Percentiles rank a stretch among this genome's conserved stretches.
These are phyloP conservation scores for Massariosphaeria phaeospora DNA, from an alignment of 495 filamentous ascomycete genomes.

Conservation along the genomic window DNA sequence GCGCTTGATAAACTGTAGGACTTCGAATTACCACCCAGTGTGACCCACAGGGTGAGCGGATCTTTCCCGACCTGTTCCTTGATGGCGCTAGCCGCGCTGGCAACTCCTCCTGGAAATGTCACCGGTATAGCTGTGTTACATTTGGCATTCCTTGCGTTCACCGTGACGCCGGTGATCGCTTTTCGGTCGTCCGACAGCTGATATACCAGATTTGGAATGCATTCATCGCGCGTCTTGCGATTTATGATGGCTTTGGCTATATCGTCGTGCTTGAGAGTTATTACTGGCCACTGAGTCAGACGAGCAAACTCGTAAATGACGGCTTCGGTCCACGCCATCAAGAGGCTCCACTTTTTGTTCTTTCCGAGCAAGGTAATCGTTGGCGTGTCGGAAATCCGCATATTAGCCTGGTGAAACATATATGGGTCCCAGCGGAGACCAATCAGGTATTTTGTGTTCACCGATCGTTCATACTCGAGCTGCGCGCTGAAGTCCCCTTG, in stretches of 20 bases:
- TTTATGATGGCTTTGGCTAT: conserved; percentile 49
- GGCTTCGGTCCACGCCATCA: conserved; percentile 60
- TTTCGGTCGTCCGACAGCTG: conserved; percentile 41
- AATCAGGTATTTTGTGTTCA: conserved; percentile 53
- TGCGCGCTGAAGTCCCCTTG: conserved; percentile 47
- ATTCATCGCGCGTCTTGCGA: conserved; percentile 53
- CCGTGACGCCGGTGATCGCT: conserved; percentile 48
- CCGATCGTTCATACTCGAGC: conserved; percentile 46
- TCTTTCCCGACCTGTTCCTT: conserved; percentile 56
- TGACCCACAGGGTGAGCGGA: conserved; percentile 56
- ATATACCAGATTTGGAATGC: conserved; percentile 50
- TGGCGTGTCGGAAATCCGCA: conserved; percentile 47
- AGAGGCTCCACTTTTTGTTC: conserved; percentile 47
- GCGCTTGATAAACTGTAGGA: conserved; percentile 44
- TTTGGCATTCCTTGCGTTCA: conserved; percentile 49
- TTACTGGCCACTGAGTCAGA: conserved; percentile 54
- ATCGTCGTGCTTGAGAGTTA: conserved; percentile 53
- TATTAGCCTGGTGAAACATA: conserved; percentile 57
- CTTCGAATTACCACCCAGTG: conserved; percentile 48
- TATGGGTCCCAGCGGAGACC: conserved; percentile 49
- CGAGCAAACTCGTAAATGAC: conserved; percentile 53
- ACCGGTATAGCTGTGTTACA: conserved; percentile 54
- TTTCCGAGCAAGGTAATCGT: conserved; percentile 50
- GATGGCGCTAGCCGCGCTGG: conserved; percentile 41
- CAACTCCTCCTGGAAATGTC: conserved; percentile 47